Conservation (phyloP, 2,329 filamentous ascomycete genomes). For the Xylaria digitata region DNA sequence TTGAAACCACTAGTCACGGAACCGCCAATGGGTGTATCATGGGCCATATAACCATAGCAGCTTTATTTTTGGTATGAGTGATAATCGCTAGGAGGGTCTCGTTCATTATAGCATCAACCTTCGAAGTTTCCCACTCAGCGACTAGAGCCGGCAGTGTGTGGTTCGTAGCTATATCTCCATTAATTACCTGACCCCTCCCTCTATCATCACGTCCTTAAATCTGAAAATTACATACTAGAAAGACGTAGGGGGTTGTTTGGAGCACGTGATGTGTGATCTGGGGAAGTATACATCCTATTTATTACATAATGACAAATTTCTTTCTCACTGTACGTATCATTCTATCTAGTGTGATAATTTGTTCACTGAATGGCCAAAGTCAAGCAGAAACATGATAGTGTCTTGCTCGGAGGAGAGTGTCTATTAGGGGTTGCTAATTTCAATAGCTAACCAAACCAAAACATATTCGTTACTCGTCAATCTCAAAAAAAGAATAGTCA, state of each 20-base stretch:
- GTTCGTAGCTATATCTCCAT: not conserved
- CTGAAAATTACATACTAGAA: not conserved
- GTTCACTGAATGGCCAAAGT: not conserved
- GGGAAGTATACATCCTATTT: not conserved
- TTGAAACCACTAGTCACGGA: no score
- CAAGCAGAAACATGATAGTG: not conserved
- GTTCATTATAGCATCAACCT: not conserved
- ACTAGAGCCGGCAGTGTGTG: not conserved
- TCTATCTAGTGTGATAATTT: not conserved
- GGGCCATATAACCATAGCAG: not conserved
- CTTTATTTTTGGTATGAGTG: not conserved
- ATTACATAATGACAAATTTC: not conserved
- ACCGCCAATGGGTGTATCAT: no score
- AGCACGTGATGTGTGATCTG: slow-evolving; percentile 1
- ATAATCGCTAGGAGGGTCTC: not conserved
- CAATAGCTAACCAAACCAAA: slow-evolving; percentile 22
- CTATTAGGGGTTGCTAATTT: slow-evolving; percentile 22
- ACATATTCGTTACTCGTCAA: slow-evolving; percentile 32
- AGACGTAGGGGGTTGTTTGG: not conserved
- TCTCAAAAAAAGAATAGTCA: slow-evolving; percentile 26
- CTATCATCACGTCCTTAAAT: not conserved
- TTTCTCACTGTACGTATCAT: not conserved
- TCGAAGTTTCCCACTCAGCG: not conserved
- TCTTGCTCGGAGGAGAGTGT: slow-evolving; percentile 29
- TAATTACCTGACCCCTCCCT: not conserved